Evolutionary conservation across 176 grass and related monocot genomes (phyloP), one percentile per base, ranked within the genome.

Genomic region (Rhynchospora breviuscula): DNA sequence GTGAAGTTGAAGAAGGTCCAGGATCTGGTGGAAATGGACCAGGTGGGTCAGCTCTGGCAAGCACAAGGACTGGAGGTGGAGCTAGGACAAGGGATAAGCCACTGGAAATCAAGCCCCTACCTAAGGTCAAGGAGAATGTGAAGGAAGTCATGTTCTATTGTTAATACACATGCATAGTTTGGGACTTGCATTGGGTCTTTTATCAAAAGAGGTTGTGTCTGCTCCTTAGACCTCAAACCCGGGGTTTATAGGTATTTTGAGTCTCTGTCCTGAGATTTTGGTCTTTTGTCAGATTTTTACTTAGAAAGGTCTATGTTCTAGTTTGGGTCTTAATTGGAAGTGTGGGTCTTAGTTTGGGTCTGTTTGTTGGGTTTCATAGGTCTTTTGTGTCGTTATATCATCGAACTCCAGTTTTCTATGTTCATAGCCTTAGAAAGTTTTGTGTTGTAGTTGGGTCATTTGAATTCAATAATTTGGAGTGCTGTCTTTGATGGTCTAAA

Each of bases 71-170:
- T 17, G 65, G 57, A 0, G 85, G 19, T 17, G 52, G 45, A 0
- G 61, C 78, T 0, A 49, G 61, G 4, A 23, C 3, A 1, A 47
- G 31, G 1, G 87, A 89, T 0, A 80, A 0, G 7, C 4, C 49
- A 0, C 78, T 64, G 6, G 71, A 54, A 61, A 71, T 85, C 40
- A 89, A 54, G 64, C 85, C 6, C n/a, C 87, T 97, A 18, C 92
- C 90, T 0, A 74, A 63, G 8, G 71, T 94, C 59, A 97, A 87
- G 73, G 88, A 92, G 1, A 90, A 86, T 64, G 85, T 92, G 10
- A 84, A 92, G 80, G 58, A 86, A 59, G 86, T 92, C 63, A 97
- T 97, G 91, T 94, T 97, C 80, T 97, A 89, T 80, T 94, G 90
- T 80, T 97, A 81, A 88, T 78, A 69, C n/a, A 17, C 45, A 14